Conservation (phyloP, 73 alveolate species). For the Paramecium octaurelia region DNA sequence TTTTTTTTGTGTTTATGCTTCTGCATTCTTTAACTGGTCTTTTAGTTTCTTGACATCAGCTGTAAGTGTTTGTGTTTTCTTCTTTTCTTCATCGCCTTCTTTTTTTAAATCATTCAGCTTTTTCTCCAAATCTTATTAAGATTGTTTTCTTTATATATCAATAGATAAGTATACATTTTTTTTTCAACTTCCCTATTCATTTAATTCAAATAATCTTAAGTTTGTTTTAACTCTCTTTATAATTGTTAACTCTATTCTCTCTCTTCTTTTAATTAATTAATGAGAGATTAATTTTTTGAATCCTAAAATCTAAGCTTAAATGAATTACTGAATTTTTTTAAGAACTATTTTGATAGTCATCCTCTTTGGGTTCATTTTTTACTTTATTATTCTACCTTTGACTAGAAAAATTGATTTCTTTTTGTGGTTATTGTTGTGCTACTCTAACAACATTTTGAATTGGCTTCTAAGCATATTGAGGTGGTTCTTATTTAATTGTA, state of each 20-base stretch:
- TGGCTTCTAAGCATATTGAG: neutral
- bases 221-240: neutral
- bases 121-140: neutral
- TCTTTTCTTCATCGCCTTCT: slow-evolving; percentile 15
- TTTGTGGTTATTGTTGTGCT: neutral
- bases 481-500: neutral
- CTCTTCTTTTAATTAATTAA: neutral
- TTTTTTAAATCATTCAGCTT: neutral
- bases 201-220: neutral
- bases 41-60: neutral
- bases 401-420: neutral
- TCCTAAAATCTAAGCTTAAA: neutral
- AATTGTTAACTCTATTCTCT: neutral
- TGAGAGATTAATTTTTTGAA: neutral
- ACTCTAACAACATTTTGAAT: neutral
- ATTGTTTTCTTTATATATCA: neutral
- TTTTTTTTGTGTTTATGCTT: neutral
- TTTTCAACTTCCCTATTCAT: neutral
- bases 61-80: neutral
- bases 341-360: neutral
- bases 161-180: neutral
- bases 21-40: neutral
- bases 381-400: neutral
- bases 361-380: neutral
- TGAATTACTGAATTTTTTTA: slow-evolving; percentile 2